Percentiles rank a stretch among this genome's conserved stretches.
Evolutionary conservation across 352 stramenopile genomes (phyloP).

Genomic region (Phytophthora aleatoria): DNA sequence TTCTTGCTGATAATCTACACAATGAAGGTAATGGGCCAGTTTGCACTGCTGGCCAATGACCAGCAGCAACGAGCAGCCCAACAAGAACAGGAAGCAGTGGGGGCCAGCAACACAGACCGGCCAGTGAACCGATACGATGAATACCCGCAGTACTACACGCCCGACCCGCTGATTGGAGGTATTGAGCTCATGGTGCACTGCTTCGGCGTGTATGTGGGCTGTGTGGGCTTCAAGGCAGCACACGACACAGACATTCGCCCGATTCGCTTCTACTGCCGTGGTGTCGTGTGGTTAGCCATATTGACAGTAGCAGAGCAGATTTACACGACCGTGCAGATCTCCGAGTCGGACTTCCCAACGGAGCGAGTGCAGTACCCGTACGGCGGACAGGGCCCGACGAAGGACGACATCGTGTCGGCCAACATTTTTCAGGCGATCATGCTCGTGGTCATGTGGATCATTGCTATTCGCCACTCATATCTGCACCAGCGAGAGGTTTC

Average conservation of each 20-base stretch:
- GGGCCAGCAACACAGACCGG: conserved; percentile 34
- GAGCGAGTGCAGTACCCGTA: conserved; percentile 76
- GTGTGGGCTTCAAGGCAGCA: conserved; percentile 85
- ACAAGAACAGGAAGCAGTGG: conserved; percentile 34
- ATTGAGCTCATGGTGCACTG: conserved; percentile 79
- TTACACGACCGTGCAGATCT: conserved; percentile 85
- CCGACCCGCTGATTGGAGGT: conserved; percentile 66
- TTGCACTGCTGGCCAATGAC: conserved; percentile 82
- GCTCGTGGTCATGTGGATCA: conserved; percentile 84
- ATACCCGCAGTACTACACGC: conserved; percentile 83
- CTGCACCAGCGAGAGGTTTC: conserved; percentile 74
- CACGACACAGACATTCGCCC: conserved; percentile 87
- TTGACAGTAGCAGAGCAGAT: conserved; percentile 81
- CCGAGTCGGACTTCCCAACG: conserved; percentile 72
- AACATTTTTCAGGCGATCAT: conserved; percentile 88
- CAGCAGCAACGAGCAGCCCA: conserved; percentile 62
- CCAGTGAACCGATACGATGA: conserved; percentile 70
- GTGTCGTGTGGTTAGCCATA: conserved; percentile 79
- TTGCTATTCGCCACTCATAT: conserved; percentile 82
- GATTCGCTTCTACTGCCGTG: conserved; percentile 84
- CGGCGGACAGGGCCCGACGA: conserved; percentile 70
- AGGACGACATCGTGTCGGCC: conserved; percentile 85
- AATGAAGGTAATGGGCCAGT: conserved; percentile 90
- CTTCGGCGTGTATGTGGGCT: conserved; percentile 87
- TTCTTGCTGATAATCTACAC: conserved; percentile 90